A percentile compares a stretch with the other conserved stretches of the same genome.
Conservation (phyloP, 257 asterid genomes). For the Nyctanthes arbortristis region DNA sequence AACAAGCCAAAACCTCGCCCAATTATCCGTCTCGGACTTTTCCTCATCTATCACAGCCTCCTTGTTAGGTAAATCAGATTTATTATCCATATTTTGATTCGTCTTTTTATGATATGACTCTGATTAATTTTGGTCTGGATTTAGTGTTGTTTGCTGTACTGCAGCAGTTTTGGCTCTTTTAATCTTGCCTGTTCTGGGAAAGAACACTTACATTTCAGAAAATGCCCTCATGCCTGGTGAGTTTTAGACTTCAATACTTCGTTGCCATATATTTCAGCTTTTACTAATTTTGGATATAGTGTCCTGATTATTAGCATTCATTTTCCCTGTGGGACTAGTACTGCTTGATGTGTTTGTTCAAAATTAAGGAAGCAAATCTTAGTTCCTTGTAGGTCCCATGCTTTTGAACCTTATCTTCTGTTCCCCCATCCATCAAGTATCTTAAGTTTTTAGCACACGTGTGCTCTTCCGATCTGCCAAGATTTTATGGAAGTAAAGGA, state of each 20-base stretch:
- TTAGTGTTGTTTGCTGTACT: slow-evolving; percentile 68
- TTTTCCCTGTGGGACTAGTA: neutral
- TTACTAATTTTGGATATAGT: neutral
- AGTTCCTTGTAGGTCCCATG: too few species aligned
- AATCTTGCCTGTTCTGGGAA: slow-evolving; percentile 85
- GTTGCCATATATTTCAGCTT: neutral
- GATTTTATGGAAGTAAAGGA: too few species aligned
- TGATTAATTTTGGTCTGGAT: slow-evolving; percentile 26
- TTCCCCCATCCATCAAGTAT: too few species aligned
- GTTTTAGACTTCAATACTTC: slow-evolving; percentile 26
- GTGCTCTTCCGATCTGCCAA: too few species aligned
- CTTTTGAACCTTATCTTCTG: too few species aligned
- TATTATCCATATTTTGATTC: slow-evolving; percentile 10
- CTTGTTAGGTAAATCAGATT: slow-evolving; percentile 53
- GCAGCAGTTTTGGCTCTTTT: slow-evolving; percentile 80
- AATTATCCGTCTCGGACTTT: slow-evolving; percentile 72
- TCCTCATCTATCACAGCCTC: slow-evolving; percentile 68
- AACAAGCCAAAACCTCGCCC: slow-evolving; percentile 76
- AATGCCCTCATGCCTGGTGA: slow-evolving; percentile 97
- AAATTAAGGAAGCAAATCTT: too few species aligned
- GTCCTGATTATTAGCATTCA: neutral
- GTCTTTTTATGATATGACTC: neutral
- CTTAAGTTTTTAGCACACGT: too few species aligned
- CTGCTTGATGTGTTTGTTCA: slow-evolving; percentile 11
- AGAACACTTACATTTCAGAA: slow-evolving; percentile 86